phyloP scores from a whole-genome alignment of 1,284 basidiomycete species.

The Rhizoctonia solani region DNA sequence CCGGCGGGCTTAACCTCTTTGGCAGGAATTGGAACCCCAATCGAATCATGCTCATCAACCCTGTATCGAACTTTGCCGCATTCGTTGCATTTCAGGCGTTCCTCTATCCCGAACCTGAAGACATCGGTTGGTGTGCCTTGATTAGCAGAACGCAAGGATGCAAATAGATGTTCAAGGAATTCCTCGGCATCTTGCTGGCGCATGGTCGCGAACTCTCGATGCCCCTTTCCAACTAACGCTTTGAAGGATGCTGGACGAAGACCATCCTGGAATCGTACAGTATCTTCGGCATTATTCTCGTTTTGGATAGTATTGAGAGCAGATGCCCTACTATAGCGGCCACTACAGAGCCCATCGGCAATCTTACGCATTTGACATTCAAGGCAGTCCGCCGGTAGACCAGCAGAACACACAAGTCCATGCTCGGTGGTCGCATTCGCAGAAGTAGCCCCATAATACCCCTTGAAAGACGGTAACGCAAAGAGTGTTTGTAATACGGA shows the following conservation, averaged over 20 bases:
- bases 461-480: conserved; percentile 76
- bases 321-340: conserved; percentile 78
- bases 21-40: conserved; percentile 81
- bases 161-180: conserved; percentile 84
- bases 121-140: conserved; percentile 67
- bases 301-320: conserved; percentile 44
- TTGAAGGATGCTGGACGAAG: conserved; percentile 88
- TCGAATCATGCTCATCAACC: conserved; percentile 74
- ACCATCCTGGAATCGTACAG: conserved; percentile 79
- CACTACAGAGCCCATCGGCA: conserved; percentile 90
- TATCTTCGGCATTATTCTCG: conserved; percentile 51
- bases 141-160: conserved; percentile 58
- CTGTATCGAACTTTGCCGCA: conserved; percentile 91
- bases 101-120: conserved; percentile 85
- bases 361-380: conserved; percentile 96
- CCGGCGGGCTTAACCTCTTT: conserved; percentile 47
- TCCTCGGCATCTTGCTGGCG: conserved; percentile 97
- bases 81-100: conserved; percentile 78
- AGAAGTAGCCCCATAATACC: conserved; percentile 59
- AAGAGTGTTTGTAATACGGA: conserved; percentile 91
- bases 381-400: conserved; percentile 80
- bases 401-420: conserved; percentile 65
- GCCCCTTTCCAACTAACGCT: conserved; percentile 86
- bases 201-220: conserved; percentile 96
- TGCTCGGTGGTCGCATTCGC: conserved; percentile 58